These are phyloP conservation scores for bread wheat (Triticum aestivum) DNA, from an alignment of 176 grass and related monocot species.

Conservation along the genomic window IWGSC_CS_RefSeq_v2.1 NC_057805.1:333202417-333202916, in stretches of 20 bases:
- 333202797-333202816: conserved; percentile 21
- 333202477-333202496: conserved; percentile 56
- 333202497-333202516: conserved; percentile 54
- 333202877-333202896: conserved; percentile 22
- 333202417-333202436: conserved; percentile 39
- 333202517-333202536: conserved; percentile 34
- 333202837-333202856: conserved; percentile 41
- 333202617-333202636: conserved; percentile 40
- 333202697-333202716: conserved; percentile 31
- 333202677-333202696: conserved; percentile 20
- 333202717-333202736: conserved; percentile 21
- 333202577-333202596: conserved; percentile 55
- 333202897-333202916: not conserved
- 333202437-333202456: conserved; percentile 34
- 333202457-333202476: conserved; percentile 62
- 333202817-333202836: conserved; percentile 41
- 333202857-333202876: conserved; percentile 30
- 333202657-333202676: conserved; percentile 40
- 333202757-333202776: conserved; percentile 32
- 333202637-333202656: conserved; percentile 54
- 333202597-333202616: conserved; percentile 74
- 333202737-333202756: conserved; percentile 38
- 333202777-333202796: conserved; percentile 43
- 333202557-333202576: conserved; percentile 65
- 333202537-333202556: conserved; percentile 57